These are phyloP conservation scores for Suillus placidus DNA, from an alignment of 768 basidiomycete species.

Conservation along the genomic window DNA sequence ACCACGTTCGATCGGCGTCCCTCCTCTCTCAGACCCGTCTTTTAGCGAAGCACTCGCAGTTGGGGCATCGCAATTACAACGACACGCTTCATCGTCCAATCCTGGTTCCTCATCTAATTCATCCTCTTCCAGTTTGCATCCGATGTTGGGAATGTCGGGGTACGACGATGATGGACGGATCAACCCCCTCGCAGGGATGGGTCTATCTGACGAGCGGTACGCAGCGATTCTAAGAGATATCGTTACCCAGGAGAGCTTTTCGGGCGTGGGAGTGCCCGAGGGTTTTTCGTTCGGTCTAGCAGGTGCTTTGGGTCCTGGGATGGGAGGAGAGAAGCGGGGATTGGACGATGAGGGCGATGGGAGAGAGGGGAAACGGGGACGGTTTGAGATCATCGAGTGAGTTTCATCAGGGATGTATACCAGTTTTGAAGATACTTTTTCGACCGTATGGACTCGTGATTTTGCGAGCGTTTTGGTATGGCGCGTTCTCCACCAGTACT, in stretches of 20 bases:
- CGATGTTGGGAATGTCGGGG: conserved; percentile 5
- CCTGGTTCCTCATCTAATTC: conserved; percentile 13
- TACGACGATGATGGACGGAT: conserved; percentile 57
- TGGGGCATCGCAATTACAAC: conserved; percentile 29
- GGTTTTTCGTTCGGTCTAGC: conserved; percentile 25
- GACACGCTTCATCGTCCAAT: background rate
- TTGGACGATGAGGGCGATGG: conserved; percentile 42
- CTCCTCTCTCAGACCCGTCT: conserved; percentile 55
- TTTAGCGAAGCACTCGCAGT: conserved; percentile 60
- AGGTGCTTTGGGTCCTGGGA: conserved; percentile 10
- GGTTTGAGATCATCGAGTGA: conserved; percentile 65
- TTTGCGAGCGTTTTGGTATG: background rate
- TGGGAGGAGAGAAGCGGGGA: conserved; percentile 35
- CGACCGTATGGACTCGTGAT: background rate
- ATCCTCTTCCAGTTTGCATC: conserved; percentile 9
- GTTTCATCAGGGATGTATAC: background rate
- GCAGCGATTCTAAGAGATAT: conserved; percentile 74
- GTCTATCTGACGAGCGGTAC: conserved; percentile 89
- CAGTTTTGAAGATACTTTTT: background rate
- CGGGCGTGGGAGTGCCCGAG: conserved; percentile 41
- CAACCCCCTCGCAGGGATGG: conserved; percentile 87
- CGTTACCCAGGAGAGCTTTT: conserved; percentile 63
- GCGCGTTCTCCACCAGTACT: background rate
- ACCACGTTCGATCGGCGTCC: conserved; percentile 68
- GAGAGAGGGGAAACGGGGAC: conserved; percentile 55